Conservation (phyloP, 2,329 filamentous ascomycete species). For the Diaporthe sp. region DNA sequence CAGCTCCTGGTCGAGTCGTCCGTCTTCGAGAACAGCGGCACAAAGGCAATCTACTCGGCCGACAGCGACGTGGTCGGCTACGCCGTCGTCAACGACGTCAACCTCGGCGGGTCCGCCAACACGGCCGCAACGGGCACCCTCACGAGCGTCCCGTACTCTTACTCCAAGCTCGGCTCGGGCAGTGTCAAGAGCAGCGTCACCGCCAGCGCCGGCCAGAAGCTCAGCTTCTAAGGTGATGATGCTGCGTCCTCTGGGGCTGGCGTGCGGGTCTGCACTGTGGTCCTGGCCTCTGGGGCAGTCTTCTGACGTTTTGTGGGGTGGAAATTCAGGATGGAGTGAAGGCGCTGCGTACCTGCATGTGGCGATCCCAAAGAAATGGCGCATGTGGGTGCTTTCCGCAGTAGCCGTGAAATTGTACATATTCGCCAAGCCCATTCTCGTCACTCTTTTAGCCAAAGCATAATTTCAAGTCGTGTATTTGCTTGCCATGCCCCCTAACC, state of each 20-base stretch:
- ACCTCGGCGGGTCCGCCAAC: conserved; percentile 61
- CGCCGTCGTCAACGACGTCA: conserved; percentile 57
- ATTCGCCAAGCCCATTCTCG: neutral
- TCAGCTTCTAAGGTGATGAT: conserved; percentile 48
- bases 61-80: conserved; percentile 59
- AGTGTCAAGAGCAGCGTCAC: conserved; percentile 61
- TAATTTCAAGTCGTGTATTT: neutral
- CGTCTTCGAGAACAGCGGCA: conserved; percentile 57
- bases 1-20: conserved; percentile 71
- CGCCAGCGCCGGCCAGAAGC: conserved; percentile 55
- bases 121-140: conserved; percentile 65
- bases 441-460: conserved; percentile 4
- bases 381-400: neutral
- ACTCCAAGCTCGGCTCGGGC: conserved; percentile 63
- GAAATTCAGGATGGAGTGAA: no score
- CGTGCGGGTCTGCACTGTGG: neutral
- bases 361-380: neutral
- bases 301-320: no score
- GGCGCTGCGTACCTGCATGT: neutral
- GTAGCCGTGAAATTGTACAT: neutral
- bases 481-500: neutral
- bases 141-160: conserved; percentile 66
- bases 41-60: conserved; percentile 53
- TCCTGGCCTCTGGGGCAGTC: no score
- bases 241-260: neutral